Evolutionary conservation across 2,329 filamentous ascomycete species (phyloP), one percentile per base, ranked within the genome.

Genomic region (Claviceps fusiformis): DNA sequence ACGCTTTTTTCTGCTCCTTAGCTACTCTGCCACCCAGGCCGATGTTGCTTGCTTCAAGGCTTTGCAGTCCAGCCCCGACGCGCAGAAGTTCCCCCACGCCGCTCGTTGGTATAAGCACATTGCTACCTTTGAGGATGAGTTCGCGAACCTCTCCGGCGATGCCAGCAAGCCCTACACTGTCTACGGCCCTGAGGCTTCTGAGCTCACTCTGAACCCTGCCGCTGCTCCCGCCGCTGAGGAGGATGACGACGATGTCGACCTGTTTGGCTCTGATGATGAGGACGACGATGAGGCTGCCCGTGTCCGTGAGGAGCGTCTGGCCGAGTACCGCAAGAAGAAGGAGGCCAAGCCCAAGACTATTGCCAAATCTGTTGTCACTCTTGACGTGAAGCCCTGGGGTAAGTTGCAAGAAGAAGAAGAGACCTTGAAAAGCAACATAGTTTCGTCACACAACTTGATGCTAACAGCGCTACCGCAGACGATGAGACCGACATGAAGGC

Each of bases 61-160:
- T 68, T 74, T 96, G 71, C 84, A 79, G 68, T 75, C 79, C 64
- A 74, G 82, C 58, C 93, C 93, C 65, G 83, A 86, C 64, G 81
- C 86, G 67, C 78, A 80, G 73, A 95, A 95, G 80, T 95, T 87
- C 84, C 90, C 92, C 68, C 80, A 95, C 78, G 90, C 87, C 69
- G 89, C 89, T 70, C 87, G 93, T 74, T 98, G 93, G 93, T 96
- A 95, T 85, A 95, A 95, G 83, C 92, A 98, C 83, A 89, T 96
- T 70, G 83, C 87, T 72, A 87, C 87, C 65, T 95, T 88, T 78
- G 85, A 95, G 81, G 80, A 86, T 64, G 92, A 97, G 75, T 97
- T 97, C 79, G 79, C 86, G 67, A 87, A 84, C 62, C 87, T 98
- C 53, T 82, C 89, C 57, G 93, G 93, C 73, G 92, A 97, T 76